phyloP scores from a whole-genome alignment of 2,329 filamentous ascomycete genomes.

The Hymenoscyphus fraxineus region DNA sequence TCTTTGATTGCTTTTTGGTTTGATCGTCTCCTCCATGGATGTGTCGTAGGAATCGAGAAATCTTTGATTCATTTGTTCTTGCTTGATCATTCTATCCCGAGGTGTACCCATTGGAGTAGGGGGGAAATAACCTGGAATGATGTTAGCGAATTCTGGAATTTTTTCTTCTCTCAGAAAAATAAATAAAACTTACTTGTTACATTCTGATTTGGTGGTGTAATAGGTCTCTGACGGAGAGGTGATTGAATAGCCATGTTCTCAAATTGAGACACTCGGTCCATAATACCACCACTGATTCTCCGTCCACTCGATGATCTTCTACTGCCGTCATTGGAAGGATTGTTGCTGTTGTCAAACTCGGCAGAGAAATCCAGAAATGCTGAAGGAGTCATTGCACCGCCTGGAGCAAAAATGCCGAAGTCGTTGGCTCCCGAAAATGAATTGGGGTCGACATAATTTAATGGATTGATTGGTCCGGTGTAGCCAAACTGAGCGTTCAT shows the following conservation, averaged over 20 bases:
- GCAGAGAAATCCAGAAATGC: conserved; percentile 34
- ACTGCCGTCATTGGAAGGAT: conserved; percentile 26
- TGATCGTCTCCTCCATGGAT: conserved; percentile 64
- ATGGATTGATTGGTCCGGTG: conserved; percentile 44
- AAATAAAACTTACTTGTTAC: conserved; percentile 52
- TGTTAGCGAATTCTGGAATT: conserved; percentile 17
- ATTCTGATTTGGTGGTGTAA: conserved; percentile 60
- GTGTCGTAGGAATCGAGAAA: conserved; percentile 61
- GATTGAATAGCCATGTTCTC: conserved; percentile 49
- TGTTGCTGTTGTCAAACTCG: conserved; percentile 25
- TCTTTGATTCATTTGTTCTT: conserved; percentile 40
- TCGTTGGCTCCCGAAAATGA: conserved; percentile 30
- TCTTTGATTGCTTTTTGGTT: conserved; percentile 48
- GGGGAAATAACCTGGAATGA: conserved; percentile 55
- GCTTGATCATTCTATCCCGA: conserved; percentile 40
- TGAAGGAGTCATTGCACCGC: conserved; percentile 29
- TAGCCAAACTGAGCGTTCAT: conserved; percentile 26
- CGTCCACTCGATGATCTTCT: conserved; percentile 35
- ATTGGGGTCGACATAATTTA: conserved; percentile 36
- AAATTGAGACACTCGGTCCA: conserved; percentile 58
- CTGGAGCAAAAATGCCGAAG: conserved; percentile 30
- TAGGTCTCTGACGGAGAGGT: conserved; percentile 43
- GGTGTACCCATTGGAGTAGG: conserved; percentile 66
- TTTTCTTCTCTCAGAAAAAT: background rate
- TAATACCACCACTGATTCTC: conserved; percentile 58